phyloP scores from a whole-genome alignment of 805 yeast species.

The Maudiozyma serrabonitensis region DNA sequence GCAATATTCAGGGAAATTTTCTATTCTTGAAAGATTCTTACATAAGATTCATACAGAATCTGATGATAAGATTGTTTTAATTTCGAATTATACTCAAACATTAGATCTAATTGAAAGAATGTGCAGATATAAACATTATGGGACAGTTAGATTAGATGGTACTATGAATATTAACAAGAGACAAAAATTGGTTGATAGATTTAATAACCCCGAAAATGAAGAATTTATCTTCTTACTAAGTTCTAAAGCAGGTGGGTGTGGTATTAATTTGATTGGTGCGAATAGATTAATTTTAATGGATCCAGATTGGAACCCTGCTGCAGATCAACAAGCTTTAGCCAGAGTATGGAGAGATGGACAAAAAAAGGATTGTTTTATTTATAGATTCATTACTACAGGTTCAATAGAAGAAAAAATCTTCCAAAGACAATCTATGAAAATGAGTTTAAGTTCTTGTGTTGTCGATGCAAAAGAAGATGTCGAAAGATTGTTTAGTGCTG shows the following conservation, averaged over 20 bases:
- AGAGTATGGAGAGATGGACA: slow-evolving; percentile 99
- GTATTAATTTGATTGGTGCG: slow-evolving; percentile 94
- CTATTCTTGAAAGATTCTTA: slow-evolving; percentile 76
- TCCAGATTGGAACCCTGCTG: slow-evolving; percentile 97
- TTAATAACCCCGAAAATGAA: slow-evolving; percentile 77
- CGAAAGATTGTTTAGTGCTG: slow-evolving; percentile 81
- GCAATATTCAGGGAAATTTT: slow-evolving; percentile 78
- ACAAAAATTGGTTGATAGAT: slow-evolving; percentile 82
- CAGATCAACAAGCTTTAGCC: slow-evolving; percentile 95
- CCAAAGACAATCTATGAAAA: slow-evolving; percentile 91
- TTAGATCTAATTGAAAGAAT: slow-evolving; percentile 79
- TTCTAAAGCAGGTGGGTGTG: slow-evolving; percentile 98
- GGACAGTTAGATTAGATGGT: slow-evolving; percentile 79
- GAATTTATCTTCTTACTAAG: slow-evolving; percentile 85
- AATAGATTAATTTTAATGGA: slow-evolving; percentile 81
- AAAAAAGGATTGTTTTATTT: slow-evolving; percentile 90
- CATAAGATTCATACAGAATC: slow-evolving; percentile 69
- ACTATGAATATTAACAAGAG: slow-evolving; percentile 86
- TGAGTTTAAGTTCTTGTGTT: slow-evolving; percentile 87
- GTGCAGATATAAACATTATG: slow-evolving; percentile 70
- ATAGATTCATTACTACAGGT: slow-evolving; percentile 89
- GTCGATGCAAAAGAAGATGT: slow-evolving; percentile 96
- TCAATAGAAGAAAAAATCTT: slow-evolving; percentile 93
- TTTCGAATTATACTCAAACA: slow-evolving; percentile 92
- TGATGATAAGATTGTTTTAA: slow-evolving; percentile 87